These are phyloP conservation scores for slime mould (Dictyostelium discoideum) DNA, from an alignment of 78 protist species.

Conservation along the genomic window DNA sequence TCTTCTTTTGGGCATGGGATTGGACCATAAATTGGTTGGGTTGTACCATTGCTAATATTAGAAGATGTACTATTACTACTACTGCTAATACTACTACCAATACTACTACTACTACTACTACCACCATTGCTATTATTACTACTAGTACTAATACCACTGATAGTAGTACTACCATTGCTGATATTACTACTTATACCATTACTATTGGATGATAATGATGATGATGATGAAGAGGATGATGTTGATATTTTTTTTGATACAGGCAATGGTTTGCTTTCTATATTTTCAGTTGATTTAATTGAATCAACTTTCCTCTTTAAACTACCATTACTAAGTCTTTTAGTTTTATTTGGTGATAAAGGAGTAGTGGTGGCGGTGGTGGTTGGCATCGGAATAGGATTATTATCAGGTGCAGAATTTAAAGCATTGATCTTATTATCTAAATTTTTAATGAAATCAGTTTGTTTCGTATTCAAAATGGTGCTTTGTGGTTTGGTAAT, in stretches of 20 bases:
- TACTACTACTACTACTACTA: background rate
- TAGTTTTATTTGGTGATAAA: background rate
- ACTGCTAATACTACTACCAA: background rate
- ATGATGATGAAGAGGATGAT: background rate
- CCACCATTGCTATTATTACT: background rate
- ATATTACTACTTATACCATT: background rate
- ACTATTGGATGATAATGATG: background rate
- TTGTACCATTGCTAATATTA: background rate
- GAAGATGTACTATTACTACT: background rate
- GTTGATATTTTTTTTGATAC: background rate
- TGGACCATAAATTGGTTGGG: background rate
- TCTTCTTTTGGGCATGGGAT: background rate
- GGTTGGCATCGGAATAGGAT: background rate
- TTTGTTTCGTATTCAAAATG: background rate
- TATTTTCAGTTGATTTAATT: background rate
- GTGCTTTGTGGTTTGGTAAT: background rate
- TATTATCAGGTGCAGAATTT: background rate
- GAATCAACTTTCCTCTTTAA: constrained; percentile 2
- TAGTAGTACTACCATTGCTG: background rate
- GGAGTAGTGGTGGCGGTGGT: background rate
- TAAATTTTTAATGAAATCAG: constrained; percentile 3
- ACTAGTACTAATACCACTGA: too few relatives aligned
- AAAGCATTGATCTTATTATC: background rate
- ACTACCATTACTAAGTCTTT: background rate
- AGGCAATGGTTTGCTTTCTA: background rate